These are phyloP conservation scores for Camelina hispida DNA, from an alignment of 345 rosid genomes.

Conservation along the genomic window DNA sequence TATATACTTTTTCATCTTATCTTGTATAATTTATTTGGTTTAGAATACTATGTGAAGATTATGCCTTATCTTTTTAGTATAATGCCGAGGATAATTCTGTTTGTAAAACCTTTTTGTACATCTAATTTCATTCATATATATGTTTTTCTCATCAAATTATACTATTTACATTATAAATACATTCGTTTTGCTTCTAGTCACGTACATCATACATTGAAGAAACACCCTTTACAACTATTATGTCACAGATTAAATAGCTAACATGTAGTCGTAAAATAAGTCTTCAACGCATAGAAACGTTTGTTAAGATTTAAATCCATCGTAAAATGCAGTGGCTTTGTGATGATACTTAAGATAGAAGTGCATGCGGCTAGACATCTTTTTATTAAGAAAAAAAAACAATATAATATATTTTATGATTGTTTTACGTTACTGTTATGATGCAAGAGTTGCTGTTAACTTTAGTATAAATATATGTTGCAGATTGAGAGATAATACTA, in stretches of 20 bases:
- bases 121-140: constrained; percentile 17
- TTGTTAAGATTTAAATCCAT: background rate
- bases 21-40: constrained; percentile 37
- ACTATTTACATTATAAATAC: constrained; percentile 2
- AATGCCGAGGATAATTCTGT: constrained; percentile 46
- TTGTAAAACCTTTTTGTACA: constrained; percentile 28
- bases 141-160: background rate
- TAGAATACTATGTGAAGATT: constrained; percentile 37
- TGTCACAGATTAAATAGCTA: background rate
- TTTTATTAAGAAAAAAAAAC: background rate
- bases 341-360: background rate
- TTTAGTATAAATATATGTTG: background rate
- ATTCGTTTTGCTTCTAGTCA: constrained; percentile 7
- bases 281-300: background rate
- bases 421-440: background rate
- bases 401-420: too few species aligned
- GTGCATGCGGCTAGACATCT: background rate
- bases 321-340: background rate
- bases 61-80: constrained; percentile 46
- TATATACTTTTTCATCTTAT: constrained; percentile 40
- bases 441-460: background rate
- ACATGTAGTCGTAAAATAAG: background rate
- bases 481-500: background rate
- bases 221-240: background rate
- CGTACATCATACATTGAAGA: constrained; percentile 4